Percentiles rank a stretch among this genome's conserved stretches.
Evolutionary conservation across 2,329 filamentous ascomycete species (phyloP).

Genomic region (Aspergillus bombycis): DNA sequence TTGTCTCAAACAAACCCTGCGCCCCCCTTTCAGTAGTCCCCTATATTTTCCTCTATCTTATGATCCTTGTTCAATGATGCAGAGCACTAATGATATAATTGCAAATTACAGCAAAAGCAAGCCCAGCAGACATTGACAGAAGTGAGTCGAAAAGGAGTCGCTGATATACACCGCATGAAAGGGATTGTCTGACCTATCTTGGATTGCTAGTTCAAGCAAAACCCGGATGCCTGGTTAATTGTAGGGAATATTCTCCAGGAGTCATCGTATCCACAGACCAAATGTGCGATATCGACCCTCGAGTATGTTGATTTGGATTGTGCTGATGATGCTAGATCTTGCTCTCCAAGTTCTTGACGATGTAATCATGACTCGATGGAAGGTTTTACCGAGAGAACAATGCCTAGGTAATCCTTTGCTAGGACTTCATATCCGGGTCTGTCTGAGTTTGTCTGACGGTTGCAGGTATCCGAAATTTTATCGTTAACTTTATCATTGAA

Average conservation of each 20-base stretch:
- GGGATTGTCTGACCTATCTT: slow-evolving; percentile 17
- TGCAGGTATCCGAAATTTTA: slow-evolving; percentile 95
- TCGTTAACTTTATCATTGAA: slow-evolving; percentile 97
- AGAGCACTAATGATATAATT: background rate
- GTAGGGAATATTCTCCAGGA: slow-evolving; percentile 96
- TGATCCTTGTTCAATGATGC: background rate
- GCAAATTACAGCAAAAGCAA: slow-evolving; percentile 76
- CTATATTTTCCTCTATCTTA: background rate
- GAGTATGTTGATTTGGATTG: slow-evolving; percentile 2
- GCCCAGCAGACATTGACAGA: slow-evolving; percentile 92
- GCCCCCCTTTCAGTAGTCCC: background rate
- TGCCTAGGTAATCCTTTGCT: slow-evolving; percentile 70
- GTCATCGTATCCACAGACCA: slow-evolving; percentile 91
- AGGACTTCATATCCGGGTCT: background rate
- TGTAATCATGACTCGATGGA: slow-evolving; percentile 99
- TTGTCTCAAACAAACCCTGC: slow-evolving; percentile 19
- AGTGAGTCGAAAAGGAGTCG: slow-evolving; percentile 55
- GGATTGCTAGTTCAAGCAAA: slow-evolving; percentile 85
- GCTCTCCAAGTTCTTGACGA: slow-evolving; percentile 95
- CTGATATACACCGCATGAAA: background rate
- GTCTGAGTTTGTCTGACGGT: slow-evolving; percentile 9
- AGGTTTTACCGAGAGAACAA: slow-evolving; percentile 92
- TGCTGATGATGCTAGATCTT: slow-evolving; percentile 65
- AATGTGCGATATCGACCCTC: slow-evolving; percentile 66
- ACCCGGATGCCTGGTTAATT: slow-evolving; percentile 95